Percentiles rank a stretch among this genome's conserved stretches.
Conservation (phyloP, 305 asterid genomes). For the Solanum hybrid region DNA sequence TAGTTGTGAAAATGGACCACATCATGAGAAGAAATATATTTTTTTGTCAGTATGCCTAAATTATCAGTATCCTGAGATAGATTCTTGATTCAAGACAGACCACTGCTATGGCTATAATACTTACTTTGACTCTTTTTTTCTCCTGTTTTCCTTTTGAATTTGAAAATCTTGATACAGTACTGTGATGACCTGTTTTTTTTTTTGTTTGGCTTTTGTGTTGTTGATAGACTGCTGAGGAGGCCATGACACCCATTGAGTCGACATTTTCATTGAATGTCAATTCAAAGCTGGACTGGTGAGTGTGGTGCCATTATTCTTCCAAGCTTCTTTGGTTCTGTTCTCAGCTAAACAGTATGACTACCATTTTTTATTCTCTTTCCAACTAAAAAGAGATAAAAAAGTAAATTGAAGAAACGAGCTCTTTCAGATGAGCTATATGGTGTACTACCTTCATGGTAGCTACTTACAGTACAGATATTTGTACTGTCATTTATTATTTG, state of each 20-base stretch:
- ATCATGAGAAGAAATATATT: neutral
- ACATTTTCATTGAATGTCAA: conserved; percentile 80
- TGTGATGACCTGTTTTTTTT: neutral
- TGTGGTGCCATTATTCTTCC: neutral
- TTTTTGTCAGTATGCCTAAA: neutral
- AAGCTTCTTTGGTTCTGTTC: neutral
- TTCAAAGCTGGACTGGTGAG: conserved; percentile 82
- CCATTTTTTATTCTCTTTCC: neutral
- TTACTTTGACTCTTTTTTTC: neutral
- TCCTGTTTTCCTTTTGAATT: neutral
- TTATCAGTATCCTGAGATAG: neutral
- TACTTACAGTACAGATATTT: neutral
- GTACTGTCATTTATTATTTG: neutral
- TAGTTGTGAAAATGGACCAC: neutral
- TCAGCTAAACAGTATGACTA: too few relatives aligned
- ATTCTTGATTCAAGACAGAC: neutral
- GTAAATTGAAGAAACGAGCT: too few relatives aligned
- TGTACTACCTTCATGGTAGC: neutral
- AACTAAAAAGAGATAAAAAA: neutral
- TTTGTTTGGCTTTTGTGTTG: neutral
- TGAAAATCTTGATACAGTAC: neutral
- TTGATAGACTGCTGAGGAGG: conserved; percentile 75
- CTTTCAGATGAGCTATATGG: neutral
- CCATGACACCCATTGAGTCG: conserved; percentile 88
- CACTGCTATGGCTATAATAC: neutral